These are phyloP conservation scores for Hypoxylon sp. DNA, from an alignment of 2,329 filamentous ascomycete genomes.

Conservation along the genomic window DNA sequence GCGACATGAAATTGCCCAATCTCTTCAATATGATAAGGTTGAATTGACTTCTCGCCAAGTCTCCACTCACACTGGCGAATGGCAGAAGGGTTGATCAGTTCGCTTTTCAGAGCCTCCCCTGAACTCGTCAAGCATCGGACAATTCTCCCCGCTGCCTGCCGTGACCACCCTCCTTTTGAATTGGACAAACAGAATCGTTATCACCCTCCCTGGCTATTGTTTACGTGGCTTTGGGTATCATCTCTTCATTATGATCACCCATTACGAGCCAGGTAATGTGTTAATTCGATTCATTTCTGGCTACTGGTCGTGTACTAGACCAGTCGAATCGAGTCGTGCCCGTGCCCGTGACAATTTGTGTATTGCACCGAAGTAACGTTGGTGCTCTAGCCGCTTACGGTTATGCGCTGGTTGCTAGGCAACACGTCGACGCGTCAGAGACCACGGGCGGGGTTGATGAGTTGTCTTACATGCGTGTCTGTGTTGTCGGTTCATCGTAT, in stretches of 20 bases:
- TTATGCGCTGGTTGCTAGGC: conserved; percentile 37
- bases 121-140: conserved; percentile 14
- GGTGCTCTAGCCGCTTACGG: conserved; percentile 16
- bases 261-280: conserved; percentile 5
- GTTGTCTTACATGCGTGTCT: conserved; percentile 22
- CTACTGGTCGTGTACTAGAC: conserved; percentile 2
- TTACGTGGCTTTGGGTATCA: conserved; percentile 17
- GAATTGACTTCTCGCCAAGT: conserved; percentile 17
- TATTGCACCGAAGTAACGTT: conserved; percentile 7
- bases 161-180: conserved; percentile 17
- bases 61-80: conserved; percentile 37
- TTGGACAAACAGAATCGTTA: conserved; percentile 14
- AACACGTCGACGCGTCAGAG: conserved; percentile 25
- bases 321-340: not conserved
- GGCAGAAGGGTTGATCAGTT: conserved; percentile 14
- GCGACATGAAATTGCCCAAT: conserved; percentile 46
- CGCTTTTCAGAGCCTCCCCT: conserved; percentile 24
- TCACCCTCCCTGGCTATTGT: conserved; percentile 23
- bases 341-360: not conserved
- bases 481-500: conserved; percentile 4
- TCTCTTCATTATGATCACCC: conserved; percentile 26
- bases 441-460: conserved; percentile 31
- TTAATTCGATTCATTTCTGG: conserved; percentile 21
- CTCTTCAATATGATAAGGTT: conserved; percentile 49
- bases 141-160: conserved; percentile 18